Evolutionary conservation across 1,284 basidiomycete genomes (phyloP), one percentile per base, ranked within the genome.

Genomic region (Uromyces viciae-fabae): DNA sequence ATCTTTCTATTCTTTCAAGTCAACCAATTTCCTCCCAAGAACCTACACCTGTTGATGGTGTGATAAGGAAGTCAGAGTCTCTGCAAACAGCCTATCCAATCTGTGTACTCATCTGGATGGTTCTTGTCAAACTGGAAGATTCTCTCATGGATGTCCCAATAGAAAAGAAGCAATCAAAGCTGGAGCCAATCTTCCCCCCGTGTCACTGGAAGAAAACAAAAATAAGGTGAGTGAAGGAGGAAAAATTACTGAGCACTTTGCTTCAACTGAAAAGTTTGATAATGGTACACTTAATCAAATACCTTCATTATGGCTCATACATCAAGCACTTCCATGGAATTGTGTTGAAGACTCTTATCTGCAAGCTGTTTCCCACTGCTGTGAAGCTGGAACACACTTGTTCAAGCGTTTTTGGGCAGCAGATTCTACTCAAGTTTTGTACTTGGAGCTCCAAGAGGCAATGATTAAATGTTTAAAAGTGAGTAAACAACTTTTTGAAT

Each of bases 111-210:
- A 66, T 66, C 36, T 19, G 2, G 36, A 66, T 66, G 62, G 62
- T 4, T 66, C 62, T 66, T 25, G 62, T 66, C 62, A 66, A 66
- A 42, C 3, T 40, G 62, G 62, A 66, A 40, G 62, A 8, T 40
- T 36, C 22, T 66, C 36, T 7, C 17, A 38, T 42, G 62, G 62
- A 9, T 66, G 62, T 14, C 62, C 38, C 36, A 66, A 66, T 2
- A 36, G 62, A 40, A 19, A n/a, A 22, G 31, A 42, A 2, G 56
- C 56, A 28, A 58, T 58, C 56, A 15, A 58, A 28, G n/a, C 8
- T 15, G 56, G 56, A 19, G 62, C 62, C 33, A 66, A 66, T 15
- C 33, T 66, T 7, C 62, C 62, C 15, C 62, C 62, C 22, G 40
- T 36, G 5, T 7, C 62, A 19, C n/a, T n/a, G n/a, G n/a, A n/a